phyloP scores from a whole-genome alignment of 129 eudicot species.

The Saposhnikovia divaricata region DNA sequence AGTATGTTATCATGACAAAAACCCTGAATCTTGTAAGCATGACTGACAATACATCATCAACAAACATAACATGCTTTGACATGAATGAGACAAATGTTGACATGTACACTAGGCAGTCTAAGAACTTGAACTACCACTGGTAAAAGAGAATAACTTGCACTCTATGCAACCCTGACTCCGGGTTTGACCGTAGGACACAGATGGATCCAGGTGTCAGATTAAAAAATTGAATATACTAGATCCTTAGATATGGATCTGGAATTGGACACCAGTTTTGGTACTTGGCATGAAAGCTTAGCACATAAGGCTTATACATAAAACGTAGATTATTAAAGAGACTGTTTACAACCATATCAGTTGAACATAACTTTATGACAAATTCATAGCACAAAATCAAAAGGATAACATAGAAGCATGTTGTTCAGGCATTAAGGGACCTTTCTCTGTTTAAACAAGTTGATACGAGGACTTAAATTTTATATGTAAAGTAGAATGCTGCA shows the following conservation, averaged over 20 bases:
- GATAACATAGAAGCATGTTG: too few relatives aligned
- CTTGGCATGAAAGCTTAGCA: neutral
- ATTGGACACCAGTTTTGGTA: neutral
- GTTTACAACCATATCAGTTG: too few relatives aligned
- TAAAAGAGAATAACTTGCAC: neutral
- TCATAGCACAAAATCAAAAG: too few relatives aligned
- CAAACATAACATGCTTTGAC: neutral
- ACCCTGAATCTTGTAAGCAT: neutral
- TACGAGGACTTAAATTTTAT: too few relatives aligned
- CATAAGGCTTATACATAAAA: too few relatives aligned
- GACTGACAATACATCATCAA: neutral
- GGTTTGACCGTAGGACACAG: neutral
- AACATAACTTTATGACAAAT: too few relatives aligned
- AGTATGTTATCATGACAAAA: neutral
- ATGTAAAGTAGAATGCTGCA: too few relatives aligned
- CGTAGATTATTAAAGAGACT: too few relatives aligned
- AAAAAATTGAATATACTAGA: neutral
- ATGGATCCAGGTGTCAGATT: neutral
- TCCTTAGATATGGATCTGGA: neutral
- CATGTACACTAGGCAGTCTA: neutral
- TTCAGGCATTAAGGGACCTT: too few relatives aligned
- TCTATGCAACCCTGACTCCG: neutral
- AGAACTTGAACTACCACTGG: neutral
- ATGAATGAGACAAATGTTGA: neutral
- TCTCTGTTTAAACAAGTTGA: too few relatives aligned